Conservation (phyloP, 2,329 filamentous ascomycete genomes). For the Penicillium sp. region DNA sequence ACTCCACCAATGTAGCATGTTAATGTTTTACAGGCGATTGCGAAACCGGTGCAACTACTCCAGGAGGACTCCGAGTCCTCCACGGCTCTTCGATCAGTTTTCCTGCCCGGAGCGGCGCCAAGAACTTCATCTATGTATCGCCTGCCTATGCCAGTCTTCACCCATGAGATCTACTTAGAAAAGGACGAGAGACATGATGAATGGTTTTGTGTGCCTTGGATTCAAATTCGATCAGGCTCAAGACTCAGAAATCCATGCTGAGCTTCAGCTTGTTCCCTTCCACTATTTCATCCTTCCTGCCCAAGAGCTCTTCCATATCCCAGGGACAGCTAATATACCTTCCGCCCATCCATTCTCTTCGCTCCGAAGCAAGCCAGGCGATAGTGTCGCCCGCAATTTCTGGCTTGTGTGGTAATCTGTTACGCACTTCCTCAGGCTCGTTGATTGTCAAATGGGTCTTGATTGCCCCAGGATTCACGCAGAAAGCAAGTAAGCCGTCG, state of each 20-base stretch:
- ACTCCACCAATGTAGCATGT: no score
- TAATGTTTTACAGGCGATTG: no score
- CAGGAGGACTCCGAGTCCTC: no score
- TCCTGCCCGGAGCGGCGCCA: no score
- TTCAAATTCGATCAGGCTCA: no score
- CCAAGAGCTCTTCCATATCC: conserved; percentile 45
- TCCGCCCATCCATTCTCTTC: conserved; percentile 43
- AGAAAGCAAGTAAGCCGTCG: conserved; percentile 34
- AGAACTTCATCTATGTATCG: no score
- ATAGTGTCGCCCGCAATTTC: conserved; percentile 42
- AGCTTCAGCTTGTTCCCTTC: conserved; percentile 12
- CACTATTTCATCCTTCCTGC: conserved; percentile 40
- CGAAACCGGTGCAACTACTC: no score
- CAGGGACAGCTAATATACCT: conserved; percentile 43
- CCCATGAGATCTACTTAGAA: no score
- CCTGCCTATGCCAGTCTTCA: no score
- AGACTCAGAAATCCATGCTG: neutral
- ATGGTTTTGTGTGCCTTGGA: no score
- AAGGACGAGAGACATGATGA: no score
- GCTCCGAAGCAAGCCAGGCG: conserved; percentile 39
- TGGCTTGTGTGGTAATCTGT: conserved; percentile 11
- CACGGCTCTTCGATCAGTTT: no score
- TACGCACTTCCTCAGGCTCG: conserved; percentile 1
- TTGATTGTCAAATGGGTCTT: conserved; percentile 39
- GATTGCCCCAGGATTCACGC: conserved; percentile 45